These are phyloP conservation scores for Penicillium psychrosexuale DNA, from an alignment of 2,329 filamentous ascomycete genomes.

Conservation along the genomic window DNA sequence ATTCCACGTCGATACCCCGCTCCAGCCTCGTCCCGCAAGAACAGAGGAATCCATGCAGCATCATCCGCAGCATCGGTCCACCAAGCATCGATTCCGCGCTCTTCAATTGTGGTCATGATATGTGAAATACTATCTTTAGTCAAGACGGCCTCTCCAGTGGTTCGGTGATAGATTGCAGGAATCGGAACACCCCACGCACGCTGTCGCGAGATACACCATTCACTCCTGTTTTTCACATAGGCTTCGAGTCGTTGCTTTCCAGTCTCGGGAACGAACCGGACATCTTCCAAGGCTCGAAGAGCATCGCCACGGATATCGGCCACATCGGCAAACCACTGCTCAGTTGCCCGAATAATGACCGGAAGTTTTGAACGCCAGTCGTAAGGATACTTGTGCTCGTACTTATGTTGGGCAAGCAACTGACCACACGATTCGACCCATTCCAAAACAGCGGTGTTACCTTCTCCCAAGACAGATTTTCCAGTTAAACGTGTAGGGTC, in stretches of 20 bases:
- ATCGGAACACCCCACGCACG: conserved; percentile 96
- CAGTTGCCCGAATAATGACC: conserved; percentile 85
- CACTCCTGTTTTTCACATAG: conserved; percentile 81
- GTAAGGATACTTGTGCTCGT: conserved; percentile 92
- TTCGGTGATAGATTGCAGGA: conserved; percentile 74
- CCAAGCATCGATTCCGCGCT: conserved; percentile 87
- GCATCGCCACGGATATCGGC: conserved; percentile 74
- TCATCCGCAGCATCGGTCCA: conserved; percentile 81
- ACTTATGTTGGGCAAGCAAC: conserved; percentile 68
- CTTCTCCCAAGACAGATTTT: conserved; percentile 67
- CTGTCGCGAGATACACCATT: conserved; percentile 98
- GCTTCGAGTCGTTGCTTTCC: conserved; percentile 74
- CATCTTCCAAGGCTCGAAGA: conserved; percentile 64
- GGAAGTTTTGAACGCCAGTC: conserved; percentile 96
- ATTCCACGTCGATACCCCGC: conserved; percentile 67
- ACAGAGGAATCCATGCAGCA: conserved; percentile 68
- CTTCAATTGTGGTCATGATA: conserved; percentile 73
- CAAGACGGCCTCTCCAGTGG: conserved; percentile 71
- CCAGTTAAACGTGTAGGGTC: conserved; percentile 66
- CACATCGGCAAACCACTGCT: conserved; percentile 97
- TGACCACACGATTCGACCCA: conserved; percentile 58
- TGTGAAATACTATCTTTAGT: conserved; percentile 76
- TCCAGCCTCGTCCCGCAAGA: conserved; percentile 50
- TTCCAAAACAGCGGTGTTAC: conserved; percentile 66
- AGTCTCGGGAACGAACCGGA: conserved; percentile 73